Evolutionary conservation across 768 basidiomycete genomes (phyloP).

Genomic region (Leccinum disarticulatum): DNA sequence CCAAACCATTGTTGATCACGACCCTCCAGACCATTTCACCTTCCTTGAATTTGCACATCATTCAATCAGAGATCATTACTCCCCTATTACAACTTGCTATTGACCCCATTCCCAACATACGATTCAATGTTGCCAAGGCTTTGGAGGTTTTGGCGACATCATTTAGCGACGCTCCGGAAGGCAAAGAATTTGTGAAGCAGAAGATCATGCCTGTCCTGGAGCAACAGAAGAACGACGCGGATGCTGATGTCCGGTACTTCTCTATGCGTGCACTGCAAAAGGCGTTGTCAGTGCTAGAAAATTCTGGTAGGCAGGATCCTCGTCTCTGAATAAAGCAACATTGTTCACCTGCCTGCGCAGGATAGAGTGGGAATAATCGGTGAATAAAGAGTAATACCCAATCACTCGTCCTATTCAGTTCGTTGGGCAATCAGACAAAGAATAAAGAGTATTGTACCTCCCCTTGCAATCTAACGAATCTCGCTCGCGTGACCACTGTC

Average conservation of each 20-base stretch:
- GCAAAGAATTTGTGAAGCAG: constrained; percentile 69
- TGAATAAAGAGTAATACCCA: constrained; percentile 33
- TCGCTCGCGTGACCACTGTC: constrained; percentile 11
- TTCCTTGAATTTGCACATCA: constrained; percentile 79
- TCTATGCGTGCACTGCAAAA: constrained; percentile 77
- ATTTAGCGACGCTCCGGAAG: constrained; percentile 63
- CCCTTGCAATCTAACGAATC: constrained; percentile 26
- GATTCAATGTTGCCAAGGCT: constrained; percentile 97
- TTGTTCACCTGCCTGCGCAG: constrained; percentile 10
- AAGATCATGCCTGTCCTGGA: constrained; percentile 83
- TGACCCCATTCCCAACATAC: constrained; percentile 97
- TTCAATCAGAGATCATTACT: constrained; percentile 80
- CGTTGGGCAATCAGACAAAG: constrained; percentile 20
- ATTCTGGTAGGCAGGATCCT: constrained; percentile 35
- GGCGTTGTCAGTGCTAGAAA: constrained; percentile 38
- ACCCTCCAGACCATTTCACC: constrained; percentile 87
- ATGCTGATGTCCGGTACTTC: constrained; percentile 97
- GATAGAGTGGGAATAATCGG: constrained; percentile 23
- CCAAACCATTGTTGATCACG: constrained; percentile 7
- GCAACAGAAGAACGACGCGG: constrained; percentile 81
- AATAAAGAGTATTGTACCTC: constrained; percentile 35
- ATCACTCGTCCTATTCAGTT: constrained; percentile 22
- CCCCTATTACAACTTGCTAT: constrained; percentile 78
- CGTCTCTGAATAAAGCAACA: background rate
- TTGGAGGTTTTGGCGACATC: constrained; percentile 83